Evolutionary conservation across 768 basidiomycete species (phyloP), one percentile per base, ranked within the genome.

Genomic region (Phanerochaete carnosa): DNA sequence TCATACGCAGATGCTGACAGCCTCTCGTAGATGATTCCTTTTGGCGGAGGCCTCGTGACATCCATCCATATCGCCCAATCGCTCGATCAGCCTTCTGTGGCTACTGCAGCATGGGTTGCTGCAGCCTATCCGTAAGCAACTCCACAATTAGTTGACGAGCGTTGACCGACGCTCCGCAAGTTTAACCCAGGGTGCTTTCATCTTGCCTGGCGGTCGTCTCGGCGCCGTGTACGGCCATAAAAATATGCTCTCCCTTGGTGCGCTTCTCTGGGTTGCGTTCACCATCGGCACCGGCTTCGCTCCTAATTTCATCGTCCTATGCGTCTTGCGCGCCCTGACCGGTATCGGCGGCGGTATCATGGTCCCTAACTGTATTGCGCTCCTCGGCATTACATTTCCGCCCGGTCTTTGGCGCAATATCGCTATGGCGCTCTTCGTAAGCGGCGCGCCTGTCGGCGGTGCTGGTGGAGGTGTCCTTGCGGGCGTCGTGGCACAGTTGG

Each of bases 201-300:
- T 60, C 23, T 53, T 60, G 7, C 52, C 59, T 3, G 59, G 53
- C 26, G 59, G 59, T 19, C 52, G 59, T n/a, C 54, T 60, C 28
- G 59, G 59, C 32, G 54, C 52, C 7, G 55, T 45, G 12, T 60
- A 54, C 59, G 59, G 59, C n/a, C 59, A 60, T 53, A 28, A 47
- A 11, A 55, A 33, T n/a, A 12, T 60, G 12, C 50, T 59, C 7
- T 60, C 55, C 52, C 13, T 55, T 28, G 59, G 53, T 16, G 35
- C 59, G 30, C 11, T 55, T 1, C 35, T 60, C 28, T 60, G 59
- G 59, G 43, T 60, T 28, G 59, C 59, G 26, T 55, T 60, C 53
- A 45, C 49, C 9, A n/a, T 59, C 13, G 58, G n/a, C 9, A 59
- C 33, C 52, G 59, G 52, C 28, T 60, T 55, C 29, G 59, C 59